Conservation (phyloP, 2,329 filamentous ascomycete species). For the Leptographium galeiforme region DNA sequence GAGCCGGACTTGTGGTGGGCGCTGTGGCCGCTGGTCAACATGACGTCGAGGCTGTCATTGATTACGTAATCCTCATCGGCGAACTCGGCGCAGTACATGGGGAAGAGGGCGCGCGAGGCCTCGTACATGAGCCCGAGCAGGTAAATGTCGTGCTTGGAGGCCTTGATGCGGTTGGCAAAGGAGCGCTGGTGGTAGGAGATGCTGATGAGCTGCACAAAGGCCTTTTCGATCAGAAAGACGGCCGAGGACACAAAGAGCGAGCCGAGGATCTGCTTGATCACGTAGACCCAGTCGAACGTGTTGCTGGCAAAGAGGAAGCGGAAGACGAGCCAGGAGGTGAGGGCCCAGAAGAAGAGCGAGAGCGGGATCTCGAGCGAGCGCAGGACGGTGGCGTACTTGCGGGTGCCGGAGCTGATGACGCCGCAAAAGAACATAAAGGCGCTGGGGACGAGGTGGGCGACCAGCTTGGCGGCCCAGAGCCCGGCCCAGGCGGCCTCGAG, state of each 20-base stretch:
- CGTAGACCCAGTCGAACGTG: conserved; percentile 37
- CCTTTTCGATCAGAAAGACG: conserved; percentile 63
- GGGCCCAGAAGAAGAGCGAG: conserved; percentile 55
- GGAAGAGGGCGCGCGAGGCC: conserved; percentile 76
- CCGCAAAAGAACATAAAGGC: conserved; percentile 57
- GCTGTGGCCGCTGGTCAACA: conserved; percentile 27
- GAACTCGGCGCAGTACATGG: conserved; percentile 85
- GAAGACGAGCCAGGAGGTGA: conserved; percentile 50
- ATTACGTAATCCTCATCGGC: conserved; percentile 85
- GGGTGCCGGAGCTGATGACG: conserved; percentile 54
- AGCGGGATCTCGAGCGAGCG: conserved; percentile 51
- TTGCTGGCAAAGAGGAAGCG: conserved; percentile 34
- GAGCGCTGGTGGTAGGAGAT: conserved; percentile 78
- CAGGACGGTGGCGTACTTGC: conserved; percentile 57
- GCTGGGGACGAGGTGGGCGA: conserved; percentile 45
- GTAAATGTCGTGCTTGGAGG: conserved; percentile 75
- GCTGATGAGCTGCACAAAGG: conserved; percentile 69
- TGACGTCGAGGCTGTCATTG: conserved; percentile 65
- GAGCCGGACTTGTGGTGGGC: conserved; percentile 39
- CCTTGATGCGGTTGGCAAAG: conserved; percentile 70
- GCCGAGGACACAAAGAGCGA: conserved; percentile 55
- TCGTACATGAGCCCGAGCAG: conserved; percentile 80
- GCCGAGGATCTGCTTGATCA: conserved; percentile 50
- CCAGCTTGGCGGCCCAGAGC: conserved; percentile 54
- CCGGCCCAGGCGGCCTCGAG: conserved; percentile 55